Percentiles rank a stretch among this genome's conserved stretches.
These are phyloP conservation scores for Tremella mesenterica DNA, from an alignment of 768 basidiomycete genomes.

Conservation along the genomic window DNA sequence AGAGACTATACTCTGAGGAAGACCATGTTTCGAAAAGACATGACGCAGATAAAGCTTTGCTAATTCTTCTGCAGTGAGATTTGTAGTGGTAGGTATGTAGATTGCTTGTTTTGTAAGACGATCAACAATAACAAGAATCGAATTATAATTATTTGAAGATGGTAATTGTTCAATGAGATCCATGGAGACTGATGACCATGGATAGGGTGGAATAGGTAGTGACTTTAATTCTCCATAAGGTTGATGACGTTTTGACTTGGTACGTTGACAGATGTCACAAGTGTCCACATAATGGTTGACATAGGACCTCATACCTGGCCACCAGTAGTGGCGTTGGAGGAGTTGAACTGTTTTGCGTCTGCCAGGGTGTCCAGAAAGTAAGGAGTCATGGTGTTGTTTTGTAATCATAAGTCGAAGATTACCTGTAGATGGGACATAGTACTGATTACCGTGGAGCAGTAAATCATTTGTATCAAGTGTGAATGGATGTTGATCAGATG, in stretches of 20 bases:
- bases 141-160: slow-evolving; percentile 40
- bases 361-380: background rate
- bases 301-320: background rate
- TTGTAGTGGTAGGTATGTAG: slow-evolving; percentile 47
- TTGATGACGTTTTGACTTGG: slow-evolving; percentile 1
- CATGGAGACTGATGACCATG: slow-evolving; percentile 45
- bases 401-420: background rate
- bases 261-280: background rate
- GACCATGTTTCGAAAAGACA: slow-evolving; percentile 28
- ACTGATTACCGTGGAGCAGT: background rate
- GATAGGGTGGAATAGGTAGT: slow-evolving; percentile 29
- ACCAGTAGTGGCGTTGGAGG: background rate
- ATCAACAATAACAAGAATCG: slow-evolving; percentile 47
- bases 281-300: background rate
- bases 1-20: slow-evolving; percentile 30
- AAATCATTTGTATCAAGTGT: background rate
- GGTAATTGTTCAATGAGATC: slow-evolving; percentile 47
- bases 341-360: background rate
- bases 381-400: background rate
- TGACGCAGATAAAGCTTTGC: slow-evolving; percentile 1
- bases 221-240: slow-evolving; percentile 18
- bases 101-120: slow-evolving; percentile 47
- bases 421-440: background rate
- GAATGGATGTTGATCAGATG: background rate
- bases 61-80: slow-evolving; percentile 39